Percentiles rank a stretch among this genome's conserved stretches.
Evolutionary conservation across 108 stramenopile genomes (phyloP).

Genomic region (Fistulifera pelliculosa): DNA sequence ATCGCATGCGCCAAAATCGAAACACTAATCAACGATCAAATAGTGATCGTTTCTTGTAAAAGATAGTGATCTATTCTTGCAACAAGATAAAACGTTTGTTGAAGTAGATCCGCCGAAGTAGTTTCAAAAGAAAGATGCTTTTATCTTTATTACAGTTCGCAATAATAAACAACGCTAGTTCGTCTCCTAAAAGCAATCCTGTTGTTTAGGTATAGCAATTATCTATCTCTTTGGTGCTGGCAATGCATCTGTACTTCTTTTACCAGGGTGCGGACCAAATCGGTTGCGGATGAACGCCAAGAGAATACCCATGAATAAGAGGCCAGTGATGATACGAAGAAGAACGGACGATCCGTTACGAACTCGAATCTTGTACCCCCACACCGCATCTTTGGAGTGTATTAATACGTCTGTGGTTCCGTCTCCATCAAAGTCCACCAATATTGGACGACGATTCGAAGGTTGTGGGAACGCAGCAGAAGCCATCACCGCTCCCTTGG

Average conservation of each 20-base stretch:
- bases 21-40: neutral
- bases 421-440: conserved; percentile 74
- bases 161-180: too few species aligned
- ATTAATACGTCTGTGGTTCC: conserved; percentile 73
- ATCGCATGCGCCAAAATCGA: conserved; percentile 1
- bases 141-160: too few species aligned
- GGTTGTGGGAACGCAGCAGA: conserved; percentile 56
- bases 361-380: conserved; percentile 70
- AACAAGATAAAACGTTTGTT: too few species aligned
- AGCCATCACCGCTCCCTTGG: conserved; percentile 47
- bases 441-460: conserved; percentile 37
- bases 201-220: too few species aligned
- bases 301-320: conserved; percentile 48
- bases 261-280: conserved; percentile 27
- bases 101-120: too few species aligned
- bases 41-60: too few species aligned
- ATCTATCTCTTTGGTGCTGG: too few species aligned
- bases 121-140: too few species aligned
- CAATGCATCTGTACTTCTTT: conserved; percentile 59
- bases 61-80: too few species aligned
- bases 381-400: conserved; percentile 57
- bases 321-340: conserved; percentile 51
- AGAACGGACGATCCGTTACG: conserved; percentile 36
- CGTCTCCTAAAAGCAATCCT: neutral
- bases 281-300: conserved; percentile 58